Percentiles rank a stretch among this genome's conserved stretches.
Evolutionary conservation across 1,284 basidiomycete species (phyloP).

Genomic region (Pisolithus thermaeus): DNA sequence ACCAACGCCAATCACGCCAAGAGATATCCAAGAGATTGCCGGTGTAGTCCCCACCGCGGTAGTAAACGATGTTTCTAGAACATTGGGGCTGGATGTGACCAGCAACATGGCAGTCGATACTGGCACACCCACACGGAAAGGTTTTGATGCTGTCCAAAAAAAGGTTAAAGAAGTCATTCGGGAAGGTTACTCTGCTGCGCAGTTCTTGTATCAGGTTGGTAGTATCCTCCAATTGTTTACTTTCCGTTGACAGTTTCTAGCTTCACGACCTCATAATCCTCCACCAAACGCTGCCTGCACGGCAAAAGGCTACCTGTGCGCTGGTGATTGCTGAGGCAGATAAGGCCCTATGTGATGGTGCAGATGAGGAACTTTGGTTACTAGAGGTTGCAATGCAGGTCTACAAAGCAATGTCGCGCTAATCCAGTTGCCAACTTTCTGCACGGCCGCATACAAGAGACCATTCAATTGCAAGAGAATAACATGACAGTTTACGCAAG

Average conservation of each 20-base stretch:
- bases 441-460: neutral
- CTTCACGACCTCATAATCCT: slow-evolving; percentile 87
- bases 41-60: slow-evolving; percentile 84
- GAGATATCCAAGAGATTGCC: slow-evolving; percentile 92
- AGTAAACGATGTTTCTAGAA: slow-evolving; percentile 63
- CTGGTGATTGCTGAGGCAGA: slow-evolving; percentile 92
- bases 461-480: neutral
- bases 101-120: slow-evolving; percentile 49
- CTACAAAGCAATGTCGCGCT: slow-evolving; percentile 49
- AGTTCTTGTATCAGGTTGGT: slow-evolving; percentile 81
- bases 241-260: slow-evolving; percentile 36
- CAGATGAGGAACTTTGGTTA: slow-evolving; percentile 97
- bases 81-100: slow-evolving; percentile 69
- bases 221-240: neutral
- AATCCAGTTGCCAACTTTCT: too few species aligned
- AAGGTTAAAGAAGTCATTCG: slow-evolving; percentile 76
- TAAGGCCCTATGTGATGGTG: slow-evolving; percentile 94
- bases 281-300: slow-evolving; percentile 75
- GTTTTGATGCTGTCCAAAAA: slow-evolving; percentile 68
- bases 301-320: slow-evolving; percentile 80
- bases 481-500: neutral
- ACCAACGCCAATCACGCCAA: slow-evolving; percentile 65
- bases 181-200: slow-evolving; percentile 91
- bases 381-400: slow-evolving; percentile 81
- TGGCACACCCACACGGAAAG: slow-evolving; percentile 28